Percentiles rank a stretch among this genome's conserved stretches.
These are phyloP conservation scores for Citrus sp. DNA, from an alignment of 345 rosid genomes.

Conservation along the genomic window DNA sequence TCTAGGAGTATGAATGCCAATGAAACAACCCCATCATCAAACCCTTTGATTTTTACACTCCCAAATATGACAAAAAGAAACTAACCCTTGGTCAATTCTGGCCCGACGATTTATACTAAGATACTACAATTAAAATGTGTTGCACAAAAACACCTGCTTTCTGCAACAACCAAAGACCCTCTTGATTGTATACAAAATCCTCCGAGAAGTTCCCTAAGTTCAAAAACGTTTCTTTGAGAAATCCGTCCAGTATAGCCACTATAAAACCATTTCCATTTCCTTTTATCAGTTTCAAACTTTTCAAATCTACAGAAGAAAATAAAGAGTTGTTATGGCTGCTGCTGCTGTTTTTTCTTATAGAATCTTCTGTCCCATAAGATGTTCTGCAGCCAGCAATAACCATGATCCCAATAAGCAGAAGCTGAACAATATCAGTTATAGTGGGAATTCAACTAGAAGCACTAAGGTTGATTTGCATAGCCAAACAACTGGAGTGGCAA, in stretches of 20 bases:
- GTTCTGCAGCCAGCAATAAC: slow-evolving; percentile 15
- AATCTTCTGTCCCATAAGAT: slow-evolving; percentile 18
- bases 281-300: slow-evolving; percentile 30
- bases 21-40: neutral
- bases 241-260: slow-evolving; percentile 9
- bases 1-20: slow-evolving; percentile 2
- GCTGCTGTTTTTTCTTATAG: slow-evolving; percentile 24
- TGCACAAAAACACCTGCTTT: neutral
- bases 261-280: slow-evolving; percentile 24
- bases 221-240: slow-evolving; percentile 7
- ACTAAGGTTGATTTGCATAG: slow-evolving; percentile 13
- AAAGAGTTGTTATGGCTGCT: slow-evolving; percentile 9
- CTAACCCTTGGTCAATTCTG: neutral
- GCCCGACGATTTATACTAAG: neutral
- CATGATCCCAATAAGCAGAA: slow-evolving; percentile 27
- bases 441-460: slow-evolving; percentile 16
- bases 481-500: slow-evolving; percentile 25
- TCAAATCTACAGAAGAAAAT: neutral
- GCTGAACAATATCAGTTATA: slow-evolving; percentile 25
- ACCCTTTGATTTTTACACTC: neutral
- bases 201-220: neutral
- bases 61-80: neutral
- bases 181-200: slow-evolving; percentile 15
- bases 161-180: neutral
- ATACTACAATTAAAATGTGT: neutral